phyloP scores from a whole-genome alignment of 116 monocot genomes.

The Dioscorea cayenensis region DNA sequence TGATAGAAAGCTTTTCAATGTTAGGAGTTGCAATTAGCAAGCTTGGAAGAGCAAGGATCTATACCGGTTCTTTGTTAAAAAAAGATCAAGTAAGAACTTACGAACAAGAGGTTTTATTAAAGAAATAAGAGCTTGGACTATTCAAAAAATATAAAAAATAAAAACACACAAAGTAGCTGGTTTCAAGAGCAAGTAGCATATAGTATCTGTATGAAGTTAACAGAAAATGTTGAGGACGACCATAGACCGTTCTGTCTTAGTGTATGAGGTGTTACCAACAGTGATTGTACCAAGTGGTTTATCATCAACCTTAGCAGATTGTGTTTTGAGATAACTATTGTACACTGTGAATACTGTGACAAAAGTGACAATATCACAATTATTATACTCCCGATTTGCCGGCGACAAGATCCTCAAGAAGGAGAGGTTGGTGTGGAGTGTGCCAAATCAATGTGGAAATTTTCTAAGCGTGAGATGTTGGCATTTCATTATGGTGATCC shows the following conservation, averaged over 20 bases:
- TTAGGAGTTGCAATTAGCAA: neutral
- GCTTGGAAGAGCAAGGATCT: neutral
- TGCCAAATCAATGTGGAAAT: neutral
- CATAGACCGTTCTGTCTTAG: slow-evolving; percentile 50
- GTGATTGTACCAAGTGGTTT: slow-evolving; percentile 19
- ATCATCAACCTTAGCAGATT: slow-evolving; percentile 5
- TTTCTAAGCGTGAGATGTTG: neutral
- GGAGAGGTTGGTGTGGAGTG: neutral
- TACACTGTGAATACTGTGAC: slow-evolving; percentile 70
- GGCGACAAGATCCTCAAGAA: no score
- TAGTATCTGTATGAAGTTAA: slow-evolving; percentile 78
- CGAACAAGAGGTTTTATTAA: neutral
- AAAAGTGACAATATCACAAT: slow-evolving; percentile 41
- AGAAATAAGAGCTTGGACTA: neutral
- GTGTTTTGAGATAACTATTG: slow-evolving; percentile 15
- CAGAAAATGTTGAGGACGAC: slow-evolving; percentile 59
- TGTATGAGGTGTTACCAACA: slow-evolving; percentile 50
- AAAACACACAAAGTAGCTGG: neutral
- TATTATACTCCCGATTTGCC: slow-evolving; percentile 5
- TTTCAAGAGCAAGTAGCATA: neutral
- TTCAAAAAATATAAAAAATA: neutral
- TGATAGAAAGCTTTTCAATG: neutral
- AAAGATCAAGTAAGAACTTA: neutral
- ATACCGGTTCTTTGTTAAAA: neutral
- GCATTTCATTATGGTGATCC: neutral